Base-by-base conservation (phyloP, 2,329 filamentous ascomycete genomes). In the Cadophora luteo-olivacea region DNA sequence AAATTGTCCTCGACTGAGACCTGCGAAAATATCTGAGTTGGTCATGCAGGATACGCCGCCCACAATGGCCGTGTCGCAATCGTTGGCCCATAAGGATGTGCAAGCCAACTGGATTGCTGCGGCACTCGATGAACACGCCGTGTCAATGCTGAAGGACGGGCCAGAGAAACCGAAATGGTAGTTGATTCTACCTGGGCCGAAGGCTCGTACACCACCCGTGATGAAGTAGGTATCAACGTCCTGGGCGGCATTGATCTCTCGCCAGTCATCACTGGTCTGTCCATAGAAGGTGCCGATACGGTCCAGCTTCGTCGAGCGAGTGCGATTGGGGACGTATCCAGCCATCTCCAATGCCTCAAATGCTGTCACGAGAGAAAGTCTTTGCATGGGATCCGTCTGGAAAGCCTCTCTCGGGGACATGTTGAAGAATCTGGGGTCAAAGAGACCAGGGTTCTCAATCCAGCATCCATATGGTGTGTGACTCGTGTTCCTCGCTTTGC, bases 391-490 rank as follows among this genome's bases (percentile, higher is more conserved):
- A 77, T 95, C 92, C 1, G 91, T 93, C 77, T 94, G 91, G 63
- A 88, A 87, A 33, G 92, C 92, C 80, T 95, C 92, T 73, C 91
- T 87, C 6, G 92, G 91, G 45, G 91, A 94, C 89, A 95, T 94
- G 80, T 93, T 93, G 86, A 95, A 95, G 81, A 95, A 94, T 0
- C 90, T 85, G n/a, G 91, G 89, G 74, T 95, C 92, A 75, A 95
- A 95, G 60, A 91, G 83, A 66, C 91, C 91, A 0, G 92, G 91
- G 70, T 93, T 86, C 70, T 93, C 88, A 48, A 75, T 85, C 82
- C 83, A 94, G 81, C 91, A 92, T 19, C 92, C 92, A 74, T 89
- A 93, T 3, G 89, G 90, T 0, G 91, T 93, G 79, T 92, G 89
- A 65, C 88, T 91, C 68, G 91, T 93, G 81, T 94, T 94, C 78